Percentiles rank a stretch among this genome's conserved stretches.
Evolutionary conservation across 2,329 filamentous ascomycete genomes (phyloP).

Genomic region (Fusarium oxysporum): DNA sequence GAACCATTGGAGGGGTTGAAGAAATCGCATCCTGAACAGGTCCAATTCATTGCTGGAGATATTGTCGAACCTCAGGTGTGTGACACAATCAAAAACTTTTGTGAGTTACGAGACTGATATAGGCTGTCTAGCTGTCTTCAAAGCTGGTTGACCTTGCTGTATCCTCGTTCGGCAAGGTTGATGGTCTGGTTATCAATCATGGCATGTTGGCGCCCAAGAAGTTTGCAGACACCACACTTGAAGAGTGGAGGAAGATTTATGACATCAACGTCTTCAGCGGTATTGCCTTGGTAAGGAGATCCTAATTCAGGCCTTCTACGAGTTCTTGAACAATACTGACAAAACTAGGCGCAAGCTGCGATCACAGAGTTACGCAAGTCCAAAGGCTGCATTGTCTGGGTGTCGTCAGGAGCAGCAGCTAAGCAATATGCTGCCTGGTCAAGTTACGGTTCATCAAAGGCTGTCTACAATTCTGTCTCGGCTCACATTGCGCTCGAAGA

Average conservation of each 20-base stretch:
- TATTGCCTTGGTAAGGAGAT: constrained; percentile 74
- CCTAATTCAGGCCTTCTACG: neutral
- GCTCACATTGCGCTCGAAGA: constrained; percentile 81
- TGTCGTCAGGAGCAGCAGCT: constrained; percentile 81
- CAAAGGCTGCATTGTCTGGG: constrained; percentile 79
- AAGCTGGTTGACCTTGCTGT: constrained; percentile 75
- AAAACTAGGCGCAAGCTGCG: constrained; percentile 73
- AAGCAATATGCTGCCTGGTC: constrained; percentile 79
- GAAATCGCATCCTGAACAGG: constrained; percentile 59
- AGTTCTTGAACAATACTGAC: constrained; percentile 8
- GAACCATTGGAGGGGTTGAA: constrained; percentile 63
- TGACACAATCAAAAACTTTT: neutral
- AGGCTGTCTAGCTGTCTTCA: constrained; percentile 61
- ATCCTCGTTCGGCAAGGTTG: constrained; percentile 76
- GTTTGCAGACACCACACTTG: constrained; percentile 73
- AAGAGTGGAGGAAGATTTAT: constrained; percentile 81
- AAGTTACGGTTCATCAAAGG: constrained; percentile 85
- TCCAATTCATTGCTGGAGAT: constrained; percentile 68
- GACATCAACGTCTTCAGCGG: constrained; percentile 90
- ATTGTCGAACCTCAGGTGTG: constrained; percentile 59
- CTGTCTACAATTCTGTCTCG: constrained; percentile 83
- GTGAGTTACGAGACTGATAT: neutral
- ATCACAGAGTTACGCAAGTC: constrained; percentile 75
- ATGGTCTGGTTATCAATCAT: constrained; percentile 90
- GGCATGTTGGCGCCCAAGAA: constrained; percentile 82